Conservation (phyloP, 202 grass and related monocot genomes). For the Zoysia matrella region DNA sequence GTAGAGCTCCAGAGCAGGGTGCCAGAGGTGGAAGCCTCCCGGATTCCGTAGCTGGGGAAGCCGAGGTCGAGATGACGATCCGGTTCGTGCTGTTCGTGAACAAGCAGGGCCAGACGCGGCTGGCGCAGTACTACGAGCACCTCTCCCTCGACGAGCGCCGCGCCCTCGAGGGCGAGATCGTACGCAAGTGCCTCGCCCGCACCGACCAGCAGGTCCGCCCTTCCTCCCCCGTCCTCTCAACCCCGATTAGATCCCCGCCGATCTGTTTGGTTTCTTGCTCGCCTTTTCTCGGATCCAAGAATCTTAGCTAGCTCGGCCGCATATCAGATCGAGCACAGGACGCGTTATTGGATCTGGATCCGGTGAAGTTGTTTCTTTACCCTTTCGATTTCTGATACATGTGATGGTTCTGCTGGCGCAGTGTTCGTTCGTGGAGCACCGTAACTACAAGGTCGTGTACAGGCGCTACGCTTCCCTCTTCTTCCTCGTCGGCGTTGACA, state of each 20-base stretch:
- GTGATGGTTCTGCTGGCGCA: conserved; percentile 33
- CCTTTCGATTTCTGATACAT: conserved; percentile 3
- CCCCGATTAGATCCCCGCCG: neutral
- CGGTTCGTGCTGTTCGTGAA: too few species aligned
- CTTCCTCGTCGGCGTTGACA: too few species aligned
- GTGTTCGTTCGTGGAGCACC: conserved; percentile 98
- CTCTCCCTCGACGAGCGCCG: conserved; percentile 83
- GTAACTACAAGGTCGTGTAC: conserved; percentile 55
- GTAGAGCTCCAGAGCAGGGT: too few species aligned
- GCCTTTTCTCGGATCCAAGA: conserved; percentile 22
- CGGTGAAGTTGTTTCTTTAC: neutral
- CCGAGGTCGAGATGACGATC: too few species aligned
- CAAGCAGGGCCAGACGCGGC: too few species aligned
- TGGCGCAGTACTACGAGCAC: too few species aligned
- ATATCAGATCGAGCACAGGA: neutral
- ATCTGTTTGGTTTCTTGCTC: neutral
- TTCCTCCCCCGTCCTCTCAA: neutral
- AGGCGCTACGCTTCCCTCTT: too few species aligned
- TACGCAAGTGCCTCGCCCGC: conserved; percentile 98
- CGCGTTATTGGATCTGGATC: conserved; percentile 37
- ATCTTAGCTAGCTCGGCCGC: too few species aligned
- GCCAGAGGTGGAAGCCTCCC: too few species aligned
- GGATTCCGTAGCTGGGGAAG: too few species aligned
- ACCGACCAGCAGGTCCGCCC: conserved; percentile 78
- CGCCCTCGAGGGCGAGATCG: conserved; percentile 98